Conservation (phyloP, 345 rosid species). For the Hypericum perforatum region DNA sequence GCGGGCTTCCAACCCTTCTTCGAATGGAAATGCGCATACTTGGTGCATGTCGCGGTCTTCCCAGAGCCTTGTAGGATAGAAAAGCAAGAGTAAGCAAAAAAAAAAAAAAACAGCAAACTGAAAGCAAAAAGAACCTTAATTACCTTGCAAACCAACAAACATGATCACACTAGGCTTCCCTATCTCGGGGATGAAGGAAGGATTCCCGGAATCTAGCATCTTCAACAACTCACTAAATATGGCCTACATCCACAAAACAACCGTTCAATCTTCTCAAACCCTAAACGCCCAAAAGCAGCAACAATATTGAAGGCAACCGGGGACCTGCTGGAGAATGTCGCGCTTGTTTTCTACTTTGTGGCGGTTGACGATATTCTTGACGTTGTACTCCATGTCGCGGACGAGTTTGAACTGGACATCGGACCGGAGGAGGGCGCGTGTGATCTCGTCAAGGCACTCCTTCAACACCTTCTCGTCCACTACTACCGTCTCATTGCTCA, state of each 20-base stretch:
- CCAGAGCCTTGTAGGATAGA: conserved; percentile 45
- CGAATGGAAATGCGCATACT: conserved; percentile 78
- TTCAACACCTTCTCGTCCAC: conserved; percentile 67
- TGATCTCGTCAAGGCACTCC: conserved; percentile 87
- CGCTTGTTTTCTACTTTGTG: conserved; percentile 91
- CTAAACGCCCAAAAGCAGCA: not conserved
- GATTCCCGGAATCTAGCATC: conserved; percentile 86
- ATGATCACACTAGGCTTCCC: conserved; percentile 68
- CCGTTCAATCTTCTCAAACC: not conserved
- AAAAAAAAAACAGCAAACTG: not conserved
- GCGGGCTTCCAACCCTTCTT: conserved; percentile 84
- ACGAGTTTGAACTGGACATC: conserved; percentile 92
- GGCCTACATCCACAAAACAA: conserved; percentile 34
- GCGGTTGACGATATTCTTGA: conserved; percentile 82
- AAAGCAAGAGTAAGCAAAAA: not conserved
- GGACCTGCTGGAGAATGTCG: conserved; percentile 73
- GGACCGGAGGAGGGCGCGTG: conserved; percentile 77
- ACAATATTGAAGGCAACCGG: not conserved
- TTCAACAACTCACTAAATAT: conserved; percentile 80
- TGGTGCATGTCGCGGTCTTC: conserved; percentile 71
- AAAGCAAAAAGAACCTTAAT: not conserved
- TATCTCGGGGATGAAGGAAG: conserved; percentile 68
- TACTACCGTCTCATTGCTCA: conserved; percentile 88
- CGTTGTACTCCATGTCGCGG: conserved; percentile 77
- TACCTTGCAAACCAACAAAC: conserved; percentile 96